A percentile compares a stretch with the other conserved stretches of the same genome.
These are phyloP conservation scores for Phaeotremella fagi DNA, from an alignment of 768 basidiomycete genomes.

Conservation along the genomic window DNA sequence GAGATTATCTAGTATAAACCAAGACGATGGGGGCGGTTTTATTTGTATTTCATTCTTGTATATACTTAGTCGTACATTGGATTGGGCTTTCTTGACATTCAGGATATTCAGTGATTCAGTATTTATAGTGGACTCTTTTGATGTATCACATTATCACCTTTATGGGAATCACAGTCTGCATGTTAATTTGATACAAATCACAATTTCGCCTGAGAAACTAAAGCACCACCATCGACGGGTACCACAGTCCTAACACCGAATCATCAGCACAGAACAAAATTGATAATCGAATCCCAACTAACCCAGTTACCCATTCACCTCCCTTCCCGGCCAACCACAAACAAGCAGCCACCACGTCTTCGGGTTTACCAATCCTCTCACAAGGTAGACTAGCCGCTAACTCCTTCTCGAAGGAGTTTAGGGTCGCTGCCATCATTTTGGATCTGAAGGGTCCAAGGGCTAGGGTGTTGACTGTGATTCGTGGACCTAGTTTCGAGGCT, in stretches of 20 bases:
- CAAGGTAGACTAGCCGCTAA: slow-evolving; percentile 54
- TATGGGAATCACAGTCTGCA: no score
- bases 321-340: slow-evolving; percentile 61
- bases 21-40: no score
- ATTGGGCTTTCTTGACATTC: no score
- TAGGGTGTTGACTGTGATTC: slow-evolving; percentile 62
- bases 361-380: slow-evolving; percentile 58
- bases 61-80: no score
- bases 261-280: background rate
- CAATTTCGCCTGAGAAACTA: slow-evolving; percentile 45
- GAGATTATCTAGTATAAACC: no score
- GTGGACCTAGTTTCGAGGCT: slow-evolving; percentile 58
- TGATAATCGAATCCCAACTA: slow-evolving; percentile 5
- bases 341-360: slow-evolving; percentile 63
- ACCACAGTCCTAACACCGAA: slow-evolving; percentile 53
- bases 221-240: slow-evolving; percentile 59
- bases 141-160: no score
- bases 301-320: slow-evolving; percentile 60
- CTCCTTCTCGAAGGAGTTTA: slow-evolving; percentile 53
- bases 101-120: no score
- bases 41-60: no score
- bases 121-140: no score
- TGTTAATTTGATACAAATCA: slow-evolving; percentile 1
- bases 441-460: slow-evolving; percentile 56
- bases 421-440: slow-evolving; percentile 58